These are phyloP conservation scores for Dipodascus albidus DNA, from an alignment of 805 yeast genomes.

Conservation along the genomic window DNA sequence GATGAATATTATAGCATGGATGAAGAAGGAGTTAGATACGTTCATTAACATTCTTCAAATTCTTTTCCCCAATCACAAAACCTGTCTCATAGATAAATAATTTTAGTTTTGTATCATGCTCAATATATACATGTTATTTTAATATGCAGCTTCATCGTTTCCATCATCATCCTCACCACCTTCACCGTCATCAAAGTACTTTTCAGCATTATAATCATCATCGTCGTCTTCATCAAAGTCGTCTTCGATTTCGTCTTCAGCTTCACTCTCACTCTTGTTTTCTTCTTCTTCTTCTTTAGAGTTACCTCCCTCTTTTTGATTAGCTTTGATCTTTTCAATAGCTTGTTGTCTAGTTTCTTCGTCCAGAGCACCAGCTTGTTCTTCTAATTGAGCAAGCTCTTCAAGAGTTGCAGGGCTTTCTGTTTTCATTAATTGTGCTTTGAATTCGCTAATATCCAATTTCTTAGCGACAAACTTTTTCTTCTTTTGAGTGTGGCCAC, in stretches of 20 bases:
- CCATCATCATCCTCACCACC: conserved; percentile 42
- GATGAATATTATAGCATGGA: background rate
- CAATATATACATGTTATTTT: conserved; percentile 7
- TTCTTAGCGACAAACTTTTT: conserved; percentile 3
- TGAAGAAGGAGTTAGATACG: background rate
- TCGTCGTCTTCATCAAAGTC: conserved; percentile 57
- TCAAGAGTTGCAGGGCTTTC: conserved; percentile 10
- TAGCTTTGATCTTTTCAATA: conserved; percentile 4
- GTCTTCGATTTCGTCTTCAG: conserved; percentile 49
- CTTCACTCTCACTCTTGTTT: conserved; percentile 32
- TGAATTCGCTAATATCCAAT: conserved; percentile 27
- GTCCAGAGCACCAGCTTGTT: conserved; percentile 1
- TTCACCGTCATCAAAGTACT: conserved; percentile 62
- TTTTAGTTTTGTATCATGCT: too few relatives aligned
- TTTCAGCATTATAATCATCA: conserved; percentile 71
- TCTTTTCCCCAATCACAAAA: too few relatives aligned
- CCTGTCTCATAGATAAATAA: too few relatives aligned
- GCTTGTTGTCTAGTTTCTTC: conserved; percentile 29
- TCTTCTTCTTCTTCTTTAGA: conserved; percentile 31
- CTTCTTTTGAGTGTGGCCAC: conserved; percentile 28
- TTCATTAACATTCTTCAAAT: background rate
- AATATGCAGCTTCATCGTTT: conserved; percentile 57
- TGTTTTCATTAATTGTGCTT: conserved; percentile 27
- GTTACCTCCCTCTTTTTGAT: conserved; percentile 10
- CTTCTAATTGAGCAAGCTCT: background rate